Evolutionary conservation across 352 stramenopile genomes (phyloP), one percentile per base, ranked within the genome.

Genomic region (Pythium angustatum): DNA sequence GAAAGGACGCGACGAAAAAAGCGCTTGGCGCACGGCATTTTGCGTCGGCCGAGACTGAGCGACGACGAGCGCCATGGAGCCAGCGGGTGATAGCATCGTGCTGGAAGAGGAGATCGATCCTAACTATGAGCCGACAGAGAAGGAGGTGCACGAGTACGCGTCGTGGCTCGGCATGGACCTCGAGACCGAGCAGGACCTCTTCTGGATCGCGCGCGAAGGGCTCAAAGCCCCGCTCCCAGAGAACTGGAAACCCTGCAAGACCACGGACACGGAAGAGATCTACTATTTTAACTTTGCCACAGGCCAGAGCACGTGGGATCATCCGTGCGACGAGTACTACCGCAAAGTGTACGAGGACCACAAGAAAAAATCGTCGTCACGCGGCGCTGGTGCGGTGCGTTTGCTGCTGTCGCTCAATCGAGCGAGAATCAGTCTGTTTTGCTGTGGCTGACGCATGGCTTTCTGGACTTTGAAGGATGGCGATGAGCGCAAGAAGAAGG

Each of bases 171-270:
- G 94, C 45, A 98, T 98, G 91, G 90, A 98, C 57, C 72, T 98
- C 26, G 83, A 96, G 12, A 82, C 73, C 19, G 94, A 98, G 76
- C 67, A 81, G 26, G 90, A 98, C 48, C 73, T 98, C 10, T 96
- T 98, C 58, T 98, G 90, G 89, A 98, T 98, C 72, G 94, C 94
- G 7, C 85, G 93, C 21, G 93, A 98, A 72, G 93, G 93, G 2
- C 76, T 98, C 8, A 98, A 95, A 69, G 93, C 94, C 17, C 94
- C 94, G 28, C 74, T 98, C 12, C 94, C 92, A 34, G 82, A 97
- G 59, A 94, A 98, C 71, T 98, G 94, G 94, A 98, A 98, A 73
- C 92, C 93, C 14, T 98, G 93, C 75, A 98, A 98, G 75, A 98
- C 91, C 24, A 96, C 87, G 15, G 90, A 98, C 73, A 98, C 94